phyloP scores from a whole-genome alignment of 2,329 filamentous ascomycete species.

The Sporothrix brunneoviolacea region DNA sequence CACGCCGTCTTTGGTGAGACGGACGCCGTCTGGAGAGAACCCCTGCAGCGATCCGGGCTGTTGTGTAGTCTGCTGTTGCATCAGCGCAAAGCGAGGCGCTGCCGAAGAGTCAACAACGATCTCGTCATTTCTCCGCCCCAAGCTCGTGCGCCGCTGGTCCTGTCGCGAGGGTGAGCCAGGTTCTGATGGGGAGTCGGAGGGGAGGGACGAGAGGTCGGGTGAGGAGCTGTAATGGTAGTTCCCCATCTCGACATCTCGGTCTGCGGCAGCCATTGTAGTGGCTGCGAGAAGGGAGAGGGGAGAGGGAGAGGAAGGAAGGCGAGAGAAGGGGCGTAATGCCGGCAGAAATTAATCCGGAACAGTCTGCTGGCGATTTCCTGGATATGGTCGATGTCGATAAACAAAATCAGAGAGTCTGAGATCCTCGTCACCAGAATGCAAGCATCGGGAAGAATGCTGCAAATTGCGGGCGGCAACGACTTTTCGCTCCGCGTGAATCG shows the following conservation, averaged over 20 bases:
- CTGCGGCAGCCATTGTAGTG: slow-evolving; percentile 13
- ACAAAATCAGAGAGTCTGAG: not conserved
- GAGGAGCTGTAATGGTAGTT: slow-evolving; percentile 39
- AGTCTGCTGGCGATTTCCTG: not conserved
- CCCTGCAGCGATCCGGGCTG: not conserved
- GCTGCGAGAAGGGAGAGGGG: not conserved
- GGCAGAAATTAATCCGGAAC: not conserved
- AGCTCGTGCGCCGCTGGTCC: slow-evolving; percentile 27
- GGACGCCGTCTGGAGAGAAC: slow-evolving; percentile 35
- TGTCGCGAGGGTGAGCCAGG: slow-evolving; percentile 39
- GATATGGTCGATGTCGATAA: not conserved
- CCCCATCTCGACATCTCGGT: slow-evolving; percentile 27
- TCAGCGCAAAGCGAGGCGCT: slow-evolving; percentile 27
- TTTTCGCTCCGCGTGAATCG: not conserved
- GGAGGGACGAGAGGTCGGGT: slow-evolving; percentile 45
- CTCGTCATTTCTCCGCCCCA: slow-evolving; percentile 31
- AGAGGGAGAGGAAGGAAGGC: slow-evolving; percentile 1
- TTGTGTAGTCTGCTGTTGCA: slow-evolving; percentile 27
- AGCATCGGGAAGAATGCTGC: not conserved
- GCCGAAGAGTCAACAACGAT: slow-evolving; percentile 39
- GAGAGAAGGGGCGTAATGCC: not conserved
- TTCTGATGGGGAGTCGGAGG: slow-evolving; percentile 44
- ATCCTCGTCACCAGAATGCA: not conserved
- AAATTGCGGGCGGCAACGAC: not conserved
- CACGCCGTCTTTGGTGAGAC: slow-evolving; percentile 50